Evolutionary conservation across 768 basidiomycete species (phyloP).

Genomic region (Lactifluus subvellereus): DNA sequence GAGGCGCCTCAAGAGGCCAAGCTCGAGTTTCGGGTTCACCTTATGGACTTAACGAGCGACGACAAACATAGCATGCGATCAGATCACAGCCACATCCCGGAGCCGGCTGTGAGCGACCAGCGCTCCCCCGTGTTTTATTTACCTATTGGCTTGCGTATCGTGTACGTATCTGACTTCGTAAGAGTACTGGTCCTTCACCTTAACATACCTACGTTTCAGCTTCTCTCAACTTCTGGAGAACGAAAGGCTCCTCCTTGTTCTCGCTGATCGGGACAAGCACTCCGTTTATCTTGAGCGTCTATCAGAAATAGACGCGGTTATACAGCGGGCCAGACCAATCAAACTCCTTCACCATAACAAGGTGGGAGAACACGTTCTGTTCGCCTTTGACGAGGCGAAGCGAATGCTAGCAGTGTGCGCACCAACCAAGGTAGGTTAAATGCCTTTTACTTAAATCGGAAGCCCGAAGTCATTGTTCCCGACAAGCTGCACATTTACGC

Average conservation of each 20-base stretch:
- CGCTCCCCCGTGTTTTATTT: slow-evolving; percentile 1
- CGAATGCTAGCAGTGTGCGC: slow-evolving; percentile 45
- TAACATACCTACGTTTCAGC: neutral
- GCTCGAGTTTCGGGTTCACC: neutral
- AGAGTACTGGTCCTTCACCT: neutral
- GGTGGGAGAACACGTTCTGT: slow-evolving; percentile 38
- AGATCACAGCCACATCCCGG: slow-evolving; percentile 1
- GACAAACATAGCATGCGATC: slow-evolving; percentile 8
- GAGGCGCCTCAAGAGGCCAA: neutral
- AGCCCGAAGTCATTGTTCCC: neutral
- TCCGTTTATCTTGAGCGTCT: slow-evolving; percentile 12
- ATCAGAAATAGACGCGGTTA: neutral
- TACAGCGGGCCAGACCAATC: neutral
- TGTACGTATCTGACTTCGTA: neutral
- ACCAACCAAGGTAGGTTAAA: slow-evolving; percentile 34
- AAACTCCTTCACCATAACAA: slow-evolving; percentile 38
- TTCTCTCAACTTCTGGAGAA: slow-evolving; percentile 16
- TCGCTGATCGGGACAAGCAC: neutral
- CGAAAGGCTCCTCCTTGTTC: slow-evolving; percentile 13
- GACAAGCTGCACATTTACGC: slow-evolving; percentile 37
- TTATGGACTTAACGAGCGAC: slow-evolving; percentile 5
- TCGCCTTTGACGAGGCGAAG: slow-evolving; percentile 50
- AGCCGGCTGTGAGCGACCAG: neutral
- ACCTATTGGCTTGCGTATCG: neutral
- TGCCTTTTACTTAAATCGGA: neutral